Evolutionary conservation across 2,329 filamentous ascomycete species (phyloP).

Genomic region (Alternaria novae-zelandiae): DNA sequence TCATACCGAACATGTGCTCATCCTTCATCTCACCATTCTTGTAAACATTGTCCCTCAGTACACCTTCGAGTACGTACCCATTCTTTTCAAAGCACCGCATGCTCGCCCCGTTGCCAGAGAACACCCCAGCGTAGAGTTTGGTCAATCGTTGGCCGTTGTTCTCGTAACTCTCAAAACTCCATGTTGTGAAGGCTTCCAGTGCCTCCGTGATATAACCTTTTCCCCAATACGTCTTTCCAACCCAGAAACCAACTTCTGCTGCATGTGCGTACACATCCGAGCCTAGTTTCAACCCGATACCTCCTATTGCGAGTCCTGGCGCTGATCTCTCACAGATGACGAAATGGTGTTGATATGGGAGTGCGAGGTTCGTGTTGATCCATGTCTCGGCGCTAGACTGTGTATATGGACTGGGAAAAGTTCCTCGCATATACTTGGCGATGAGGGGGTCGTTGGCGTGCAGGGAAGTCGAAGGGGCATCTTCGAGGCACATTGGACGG

Average conservation of each 20-base stretch:
- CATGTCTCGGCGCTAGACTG: conserved; percentile 39
- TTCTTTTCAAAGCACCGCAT: conserved; percentile 46
- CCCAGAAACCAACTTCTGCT: conserved; percentile 53
- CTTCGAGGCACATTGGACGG: conserved; percentile 41
- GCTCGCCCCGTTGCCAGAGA: conserved; percentile 44
- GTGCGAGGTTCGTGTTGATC: conserved; percentile 39
- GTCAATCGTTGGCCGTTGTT: conserved; percentile 32
- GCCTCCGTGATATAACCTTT: conserved; percentile 42
- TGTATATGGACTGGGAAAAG: conserved; percentile 51
- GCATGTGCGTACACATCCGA: conserved; percentile 44
- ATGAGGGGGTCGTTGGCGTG: conserved; percentile 42
- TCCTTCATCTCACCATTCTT: conserved; percentile 46
- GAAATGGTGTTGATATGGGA: conserved; percentile 23
- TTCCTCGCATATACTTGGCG: conserved; percentile 45
- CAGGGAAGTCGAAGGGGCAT: conserved; percentile 31
- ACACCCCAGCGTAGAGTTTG: conserved; percentile 40
- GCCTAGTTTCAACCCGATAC: conserved; percentile 48
- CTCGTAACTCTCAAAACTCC: conserved; percentile 39
- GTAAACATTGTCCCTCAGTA: conserved; percentile 39
- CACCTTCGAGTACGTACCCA: conserved; percentile 48
- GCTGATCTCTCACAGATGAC: conserved; percentile 18
- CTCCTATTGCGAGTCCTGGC: conserved; percentile 39
- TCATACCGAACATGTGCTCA: conserved; percentile 44
- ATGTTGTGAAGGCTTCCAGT: conserved; percentile 43
- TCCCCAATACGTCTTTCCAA: conserved; percentile 48